A percentile compares a stretch with the other conserved stretches of the same genome.
phyloP scores from a whole-genome alignment of 495 filamentous ascomycete species.

The Sordaria brevicollis region DNA sequence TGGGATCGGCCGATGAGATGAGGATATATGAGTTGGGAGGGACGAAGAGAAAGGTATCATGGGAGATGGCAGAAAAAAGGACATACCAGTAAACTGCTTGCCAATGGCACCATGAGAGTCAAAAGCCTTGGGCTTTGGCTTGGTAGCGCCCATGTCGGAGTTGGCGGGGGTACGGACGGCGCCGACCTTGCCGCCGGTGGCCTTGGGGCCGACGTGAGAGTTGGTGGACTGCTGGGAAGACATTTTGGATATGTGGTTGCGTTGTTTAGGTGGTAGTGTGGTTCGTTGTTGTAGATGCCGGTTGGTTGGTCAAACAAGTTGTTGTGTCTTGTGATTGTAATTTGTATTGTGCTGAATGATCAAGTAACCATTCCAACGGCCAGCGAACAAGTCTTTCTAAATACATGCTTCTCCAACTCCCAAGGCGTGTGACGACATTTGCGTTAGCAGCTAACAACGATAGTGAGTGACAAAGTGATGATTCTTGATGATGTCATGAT shows the following conservation, averaged over 20 bases:
- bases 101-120: conserved; percentile 26
- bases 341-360: background rate
- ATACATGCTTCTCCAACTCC: background rate
- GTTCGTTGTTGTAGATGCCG: background rate
- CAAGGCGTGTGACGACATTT: background rate
- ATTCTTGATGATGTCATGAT: conserved; percentile 9
- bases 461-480: background rate
- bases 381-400: background rate
- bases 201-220: conserved; percentile 9
- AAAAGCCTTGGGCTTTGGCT: conserved; percentile 19
- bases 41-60: background rate
- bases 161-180: conserved; percentile 13
- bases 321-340: background rate
- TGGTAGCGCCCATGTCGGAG: conserved; percentile 1
- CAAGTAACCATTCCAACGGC: background rate
- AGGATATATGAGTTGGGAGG: no score
- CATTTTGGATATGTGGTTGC: background rate
- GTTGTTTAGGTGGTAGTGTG: background rate
- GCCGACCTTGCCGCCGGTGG: conserved; percentile 13
- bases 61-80: background rate
- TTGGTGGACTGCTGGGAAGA: conserved; percentile 1
- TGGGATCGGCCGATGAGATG: no score
- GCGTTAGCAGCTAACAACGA: background rate
- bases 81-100: conserved; percentile 27
- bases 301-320: background rate